A percentile compares a stretch with the other conserved stretches of the same genome.
phyloP scores from a whole-genome alignment of 257 asterid species.

The Ballota nigra region DNA sequence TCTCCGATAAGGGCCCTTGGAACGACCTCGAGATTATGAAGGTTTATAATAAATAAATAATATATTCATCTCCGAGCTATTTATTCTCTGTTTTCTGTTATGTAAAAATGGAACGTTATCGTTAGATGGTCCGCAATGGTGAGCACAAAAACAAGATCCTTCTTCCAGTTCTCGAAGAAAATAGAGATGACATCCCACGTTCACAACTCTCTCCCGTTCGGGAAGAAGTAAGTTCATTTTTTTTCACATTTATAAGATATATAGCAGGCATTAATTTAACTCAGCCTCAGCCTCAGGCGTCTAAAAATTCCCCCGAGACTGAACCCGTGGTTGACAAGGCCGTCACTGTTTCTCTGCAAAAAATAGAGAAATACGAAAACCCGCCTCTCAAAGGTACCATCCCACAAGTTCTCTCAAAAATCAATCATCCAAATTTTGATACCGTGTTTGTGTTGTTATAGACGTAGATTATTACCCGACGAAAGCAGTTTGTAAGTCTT shows the following conservation, averaged over 20 bases:
- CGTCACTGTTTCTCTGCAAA: conserved; percentile 39
- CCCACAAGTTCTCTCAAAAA: neutral
- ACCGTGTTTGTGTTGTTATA: conserved; percentile 9
- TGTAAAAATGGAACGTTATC: no score
- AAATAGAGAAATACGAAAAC: conserved; percentile 29
- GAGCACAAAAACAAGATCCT: conserved; percentile 67
- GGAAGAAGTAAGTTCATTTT: conserved; percentile 61
- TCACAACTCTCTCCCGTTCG: conserved; percentile 48
- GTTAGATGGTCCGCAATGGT: conserved; percentile 76
- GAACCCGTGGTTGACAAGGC: conserved; percentile 48
- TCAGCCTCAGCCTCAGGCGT: conserved; percentile 31
- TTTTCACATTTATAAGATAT: no score
- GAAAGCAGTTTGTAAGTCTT: conserved; percentile 32
- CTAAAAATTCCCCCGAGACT: conserved; percentile 19
- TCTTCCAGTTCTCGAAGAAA: conserved; percentile 50
- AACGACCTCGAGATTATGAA: conserved; percentile 80
- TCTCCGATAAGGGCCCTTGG: conserved; percentile 98
- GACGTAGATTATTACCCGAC: conserved; percentile 30
- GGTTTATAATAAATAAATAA: conserved; percentile 36
- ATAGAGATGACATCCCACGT: conserved; percentile 22
- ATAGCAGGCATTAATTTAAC: no score
- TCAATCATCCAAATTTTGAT: neutral
- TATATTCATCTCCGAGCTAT: no score
- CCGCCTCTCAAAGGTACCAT: conserved; percentile 48
- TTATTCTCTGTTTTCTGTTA: no score